Conservation (phyloP, 1,284 basidiomycete species). For the Ceratobasidium sp. region DNA sequence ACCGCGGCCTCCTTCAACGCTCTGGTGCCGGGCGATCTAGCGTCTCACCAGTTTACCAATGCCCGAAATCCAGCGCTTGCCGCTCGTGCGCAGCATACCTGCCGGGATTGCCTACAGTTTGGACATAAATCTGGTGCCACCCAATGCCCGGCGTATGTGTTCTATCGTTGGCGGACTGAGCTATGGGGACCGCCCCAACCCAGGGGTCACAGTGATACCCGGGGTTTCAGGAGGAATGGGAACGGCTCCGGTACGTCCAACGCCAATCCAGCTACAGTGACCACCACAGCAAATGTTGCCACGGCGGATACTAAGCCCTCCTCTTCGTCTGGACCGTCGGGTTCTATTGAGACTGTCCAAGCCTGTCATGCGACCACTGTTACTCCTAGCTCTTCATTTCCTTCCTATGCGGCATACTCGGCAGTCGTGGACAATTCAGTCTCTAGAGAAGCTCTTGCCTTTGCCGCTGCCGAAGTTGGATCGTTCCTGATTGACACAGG, state of each 20-base stretch:
- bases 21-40: background rate
- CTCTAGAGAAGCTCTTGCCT: background rate
- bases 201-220: background rate
- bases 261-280: too few species aligned
- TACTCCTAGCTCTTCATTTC: background rate
- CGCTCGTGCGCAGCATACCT: constrained; percentile 2
- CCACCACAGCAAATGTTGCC: too few species aligned
- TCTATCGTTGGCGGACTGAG: constrained; percentile 2
- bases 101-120: constrained; percentile 8
- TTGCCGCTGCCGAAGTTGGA: background rate
- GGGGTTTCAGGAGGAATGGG: too few species aligned
- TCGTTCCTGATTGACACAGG: constrained; percentile 55
- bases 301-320: background rate
- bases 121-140: background rate
- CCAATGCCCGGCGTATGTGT: background rate
- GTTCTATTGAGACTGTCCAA: background rate
- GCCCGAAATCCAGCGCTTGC: background rate
- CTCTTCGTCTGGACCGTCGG: background rate
- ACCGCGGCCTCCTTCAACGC: background rate
- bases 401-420: background rate
- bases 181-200: constrained; percentile 22
- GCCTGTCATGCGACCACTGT: background rate
- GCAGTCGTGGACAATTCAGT: background rate
- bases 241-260: too few species aligned
- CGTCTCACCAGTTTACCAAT: constrained; percentile 2